A percentile compares a stretch with the other conserved stretches of the same genome.
phyloP scores from a whole-genome alignment of 495 filamentous ascomycete genomes.

The Neurospora sp. region DNA sequence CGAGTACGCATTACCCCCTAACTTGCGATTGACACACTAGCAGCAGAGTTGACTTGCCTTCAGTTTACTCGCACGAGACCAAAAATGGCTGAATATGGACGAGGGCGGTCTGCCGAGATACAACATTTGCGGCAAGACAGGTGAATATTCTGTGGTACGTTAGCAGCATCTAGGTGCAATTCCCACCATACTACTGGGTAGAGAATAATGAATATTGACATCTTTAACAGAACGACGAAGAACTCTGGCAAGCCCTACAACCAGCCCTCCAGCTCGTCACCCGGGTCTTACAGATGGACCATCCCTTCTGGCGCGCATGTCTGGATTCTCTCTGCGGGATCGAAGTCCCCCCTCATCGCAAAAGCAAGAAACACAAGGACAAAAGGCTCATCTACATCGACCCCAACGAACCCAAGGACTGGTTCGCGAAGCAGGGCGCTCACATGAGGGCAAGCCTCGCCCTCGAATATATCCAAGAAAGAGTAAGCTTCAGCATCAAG shows the following conservation, averaged over 20 bases:
- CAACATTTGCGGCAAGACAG: slow-evolving; percentile 17
- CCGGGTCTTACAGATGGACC: slow-evolving; percentile 8
- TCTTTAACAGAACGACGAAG: slow-evolving; percentile 11
- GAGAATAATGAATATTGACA: background rate
- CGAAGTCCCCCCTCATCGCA: background rate
- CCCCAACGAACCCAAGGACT: background rate
- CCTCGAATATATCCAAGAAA: background rate
- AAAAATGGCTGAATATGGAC: slow-evolving; percentile 3
- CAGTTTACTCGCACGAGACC: background rate
- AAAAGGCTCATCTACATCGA: background rate
- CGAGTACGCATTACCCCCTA: slow-evolving; percentile 10
- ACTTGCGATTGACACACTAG: too few relatives aligned
- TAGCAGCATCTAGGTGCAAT: background rate
- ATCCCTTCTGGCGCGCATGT: slow-evolving; percentile 10
- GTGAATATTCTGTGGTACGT: slow-evolving; percentile 14
- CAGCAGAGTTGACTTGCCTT: background rate
- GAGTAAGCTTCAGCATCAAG: background rate
- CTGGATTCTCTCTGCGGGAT: slow-evolving; percentile 14
- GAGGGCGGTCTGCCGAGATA: slow-evolving; percentile 11
- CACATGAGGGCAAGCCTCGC: background rate
- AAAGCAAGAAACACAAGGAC: background rate
- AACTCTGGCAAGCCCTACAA: slow-evolving; percentile 24
- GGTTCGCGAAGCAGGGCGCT: background rate
- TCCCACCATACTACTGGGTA: background rate
- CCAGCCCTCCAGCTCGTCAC: slow-evolving; percentile 22